phyloP scores from a whole-genome alignment of 2,329 filamentous ascomycete genomes.

The Beauveria sp. region DNA sequence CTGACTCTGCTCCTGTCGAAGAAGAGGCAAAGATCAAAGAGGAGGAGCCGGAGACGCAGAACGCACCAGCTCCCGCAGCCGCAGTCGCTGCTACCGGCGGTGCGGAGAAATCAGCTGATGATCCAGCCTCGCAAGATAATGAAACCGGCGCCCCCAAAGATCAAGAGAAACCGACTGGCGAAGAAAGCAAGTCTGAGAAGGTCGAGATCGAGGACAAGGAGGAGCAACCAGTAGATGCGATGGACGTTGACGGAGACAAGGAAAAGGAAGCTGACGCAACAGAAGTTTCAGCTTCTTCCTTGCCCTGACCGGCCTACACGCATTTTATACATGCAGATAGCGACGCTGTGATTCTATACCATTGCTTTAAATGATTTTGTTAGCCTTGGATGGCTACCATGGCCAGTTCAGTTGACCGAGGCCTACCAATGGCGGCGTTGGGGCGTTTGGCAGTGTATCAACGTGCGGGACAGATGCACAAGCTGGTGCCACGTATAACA shows the following conservation, averaged over 20 bases:
- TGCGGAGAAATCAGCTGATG: constrained; percentile 15
- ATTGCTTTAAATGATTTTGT: neutral
- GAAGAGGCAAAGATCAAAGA: constrained; percentile 31
- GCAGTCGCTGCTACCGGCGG: constrained; percentile 14
- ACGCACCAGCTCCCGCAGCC: constrained; percentile 16
- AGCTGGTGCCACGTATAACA: constrained; percentile 2
- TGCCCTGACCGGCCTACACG: neutral
- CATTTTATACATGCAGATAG: neutral
- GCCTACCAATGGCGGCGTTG: constrained; percentile 4
- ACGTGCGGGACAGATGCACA: neutral
- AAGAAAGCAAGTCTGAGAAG: constrained; percentile 13
- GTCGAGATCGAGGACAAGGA: constrained; percentile 15
- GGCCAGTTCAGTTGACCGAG: neutral
- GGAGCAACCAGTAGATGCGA: constrained; percentile 21
- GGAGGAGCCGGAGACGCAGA: constrained; percentile 29
- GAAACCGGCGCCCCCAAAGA: neutral
- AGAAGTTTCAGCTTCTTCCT: neutral
- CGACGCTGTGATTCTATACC: neutral
- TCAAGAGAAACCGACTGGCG: constrained; percentile 7
- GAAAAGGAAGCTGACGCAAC: constrained; percentile 16
- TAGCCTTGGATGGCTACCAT: neutral
- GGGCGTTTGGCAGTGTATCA: neutral
- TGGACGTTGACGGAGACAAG: constrained; percentile 28
- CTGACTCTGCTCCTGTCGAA: constrained; percentile 26
- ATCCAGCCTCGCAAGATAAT: neutral